phyloP scores from a whole-genome alignment of 129 eudicot genomes.

The Heracleum sosnowskyi region DNA sequence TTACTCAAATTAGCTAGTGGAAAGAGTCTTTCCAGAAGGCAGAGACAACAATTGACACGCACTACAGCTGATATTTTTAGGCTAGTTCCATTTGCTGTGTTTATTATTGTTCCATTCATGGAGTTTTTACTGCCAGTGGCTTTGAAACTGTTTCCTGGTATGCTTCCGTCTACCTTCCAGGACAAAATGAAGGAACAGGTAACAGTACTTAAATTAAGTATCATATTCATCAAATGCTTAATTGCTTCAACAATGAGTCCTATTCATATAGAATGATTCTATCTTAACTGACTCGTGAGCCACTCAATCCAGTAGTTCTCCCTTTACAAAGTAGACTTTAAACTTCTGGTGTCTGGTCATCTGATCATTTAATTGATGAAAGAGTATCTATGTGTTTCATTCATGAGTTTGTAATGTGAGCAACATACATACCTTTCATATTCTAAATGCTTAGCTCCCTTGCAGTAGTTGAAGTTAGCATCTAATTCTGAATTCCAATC shows the following conservation, averaged over 20 bases:
- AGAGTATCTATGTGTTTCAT: not conserved
- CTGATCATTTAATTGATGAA: not conserved
- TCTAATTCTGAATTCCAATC: not conserved
- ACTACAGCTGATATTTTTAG: conserved; percentile 67
- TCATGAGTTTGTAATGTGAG: too few relatives aligned
- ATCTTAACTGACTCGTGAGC: too few relatives aligned
- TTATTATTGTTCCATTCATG: conserved; percentile 53
- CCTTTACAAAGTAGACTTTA: too few relatives aligned
- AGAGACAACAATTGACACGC: conserved; percentile 54
- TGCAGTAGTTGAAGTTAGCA: not conserved
- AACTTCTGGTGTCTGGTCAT: not conserved
- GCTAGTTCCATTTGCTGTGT: conserved; percentile 61
- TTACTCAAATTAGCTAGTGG: conserved; percentile 42
- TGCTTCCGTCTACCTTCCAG: conserved; percentile 62
- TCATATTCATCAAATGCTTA: not conserved
- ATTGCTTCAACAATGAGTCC: too few relatives aligned
- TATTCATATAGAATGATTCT: too few relatives aligned
- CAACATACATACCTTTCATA: not conserved
- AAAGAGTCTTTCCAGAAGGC: conserved; percentile 47
- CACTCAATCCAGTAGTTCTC: too few relatives aligned
- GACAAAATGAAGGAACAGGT: conserved; percentile 69
- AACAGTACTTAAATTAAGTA: not conserved
- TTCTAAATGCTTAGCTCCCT: too few relatives aligned
- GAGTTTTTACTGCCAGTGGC: conserved; percentile 55
- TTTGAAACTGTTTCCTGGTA: conserved; percentile 48